Conservation (phyloP, 2,329 filamentous ascomycete genomes). For the Trichoderma pleuroti region DNA sequence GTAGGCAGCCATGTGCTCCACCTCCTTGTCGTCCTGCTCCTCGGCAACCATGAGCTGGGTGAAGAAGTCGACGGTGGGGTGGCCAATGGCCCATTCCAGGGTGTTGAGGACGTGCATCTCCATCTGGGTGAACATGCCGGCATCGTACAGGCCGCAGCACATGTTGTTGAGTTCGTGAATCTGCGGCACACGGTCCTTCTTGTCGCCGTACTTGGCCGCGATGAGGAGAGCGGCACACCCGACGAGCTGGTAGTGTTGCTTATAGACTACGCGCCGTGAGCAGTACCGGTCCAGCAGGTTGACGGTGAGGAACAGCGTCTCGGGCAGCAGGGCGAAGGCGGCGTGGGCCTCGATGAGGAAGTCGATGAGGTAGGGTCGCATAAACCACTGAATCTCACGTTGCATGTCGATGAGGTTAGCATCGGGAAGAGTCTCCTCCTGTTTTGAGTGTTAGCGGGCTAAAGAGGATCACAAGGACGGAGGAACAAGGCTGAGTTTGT, state of each 20-base stretch:
- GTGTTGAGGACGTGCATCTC: conserved; percentile 99
- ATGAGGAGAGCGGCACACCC: conserved; percentile 95
- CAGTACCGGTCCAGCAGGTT: conserved; percentile 98
- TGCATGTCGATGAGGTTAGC: conserved; percentile 98
- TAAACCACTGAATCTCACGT: conserved; percentile 99
- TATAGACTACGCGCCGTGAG: conserved; percentile 96
- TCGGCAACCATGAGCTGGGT: conserved; percentile 82
- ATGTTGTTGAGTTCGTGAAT: conserved; percentile 97
- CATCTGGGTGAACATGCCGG: conserved; percentile 99
- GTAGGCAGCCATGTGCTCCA: conserved; percentile 93
- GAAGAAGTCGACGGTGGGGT: conserved; percentile 94
- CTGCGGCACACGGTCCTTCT: conserved; percentile 97
- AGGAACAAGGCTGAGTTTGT: not conserved
- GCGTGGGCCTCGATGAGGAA: conserved; percentile 97
- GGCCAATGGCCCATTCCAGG: conserved; percentile 91
- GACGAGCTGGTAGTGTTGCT: conserved; percentile 97
- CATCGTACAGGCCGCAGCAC: conserved; percentile 97
- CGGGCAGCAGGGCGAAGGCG: conserved; percentile 87
- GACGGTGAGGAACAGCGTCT: conserved; percentile 92
- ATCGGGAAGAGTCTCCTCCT: conserved; percentile 85
- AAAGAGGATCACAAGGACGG: not conserved
- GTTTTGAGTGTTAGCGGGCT: conserved; percentile 27
- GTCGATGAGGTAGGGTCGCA: conserved; percentile 96
- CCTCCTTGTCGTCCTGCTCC: conserved; percentile 73
- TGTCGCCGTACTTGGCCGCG: conserved; percentile 96